Evolutionary conservation across 306 rosid genomes (phyloP), one percentile per base, ranked within the genome.

Genomic region (Trichosanthes truncata): DNA sequence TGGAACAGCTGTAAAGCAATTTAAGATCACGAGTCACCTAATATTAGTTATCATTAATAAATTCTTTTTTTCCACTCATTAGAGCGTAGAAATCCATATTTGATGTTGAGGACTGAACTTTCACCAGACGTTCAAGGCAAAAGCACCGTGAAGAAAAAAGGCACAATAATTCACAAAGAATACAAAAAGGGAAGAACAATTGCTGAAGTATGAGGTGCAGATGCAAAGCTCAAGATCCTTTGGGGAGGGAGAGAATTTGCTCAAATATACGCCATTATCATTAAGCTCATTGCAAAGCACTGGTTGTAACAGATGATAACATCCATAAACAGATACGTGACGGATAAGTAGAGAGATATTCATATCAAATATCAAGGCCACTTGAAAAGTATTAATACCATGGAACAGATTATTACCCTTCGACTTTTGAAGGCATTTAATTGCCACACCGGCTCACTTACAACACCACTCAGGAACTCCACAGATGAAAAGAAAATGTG

Each of bases 1-100:
- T 41, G 85, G 85, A 87, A 84, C 78, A 82, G 82, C 97, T 93
- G 89, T 26, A 82, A 59, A 13, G 74, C 81, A 84, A 85, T 31
- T 69, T 76, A 65, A 79, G 82, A 56, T 57, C 74, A 80, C 63
- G 62, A 74, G 29, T 29, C 49, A 25, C 29, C 59, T 74, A 9
- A 74, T 72, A 46, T 74, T 29, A 74, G 21, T 49, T 74, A 74
- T 49, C 62, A 74, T 9, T 53, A 49, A 51, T 8, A 49, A 48
- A 48, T 14, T 48, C 2, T n/a, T 8, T 49, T 29, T 33, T 26
- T 29, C 59, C 9, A 5, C 3, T 33, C 61, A 8, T 40, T 49
- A 17, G 26, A 18, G 78, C 43, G 60, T 73, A 45, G 4, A 43
- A 74, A 49, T 29, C 78, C 9, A 51, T 49, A 15, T 49, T 74